A percentile compares a stretch with the other conserved stretches of the same genome.
Conservation (phyloP, 371 early-diverging fungal genomes). For the Haplosporangium sp. region DNA sequence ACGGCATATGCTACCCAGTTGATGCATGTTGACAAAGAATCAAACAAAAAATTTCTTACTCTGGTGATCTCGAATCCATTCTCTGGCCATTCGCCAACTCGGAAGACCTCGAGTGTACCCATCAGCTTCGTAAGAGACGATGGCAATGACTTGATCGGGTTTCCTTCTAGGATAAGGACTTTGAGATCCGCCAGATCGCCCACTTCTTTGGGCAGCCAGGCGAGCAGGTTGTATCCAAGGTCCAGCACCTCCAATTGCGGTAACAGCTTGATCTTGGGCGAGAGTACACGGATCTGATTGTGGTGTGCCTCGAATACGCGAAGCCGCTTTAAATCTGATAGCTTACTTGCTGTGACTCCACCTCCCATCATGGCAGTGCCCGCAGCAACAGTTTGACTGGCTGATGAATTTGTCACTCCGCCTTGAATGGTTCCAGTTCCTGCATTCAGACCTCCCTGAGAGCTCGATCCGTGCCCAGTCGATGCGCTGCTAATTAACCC, state of each 20-base stretch:
- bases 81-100: slow-evolving; percentile 58
- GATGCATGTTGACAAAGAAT: not conserved
- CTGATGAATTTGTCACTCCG: not conserved
- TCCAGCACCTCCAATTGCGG: slow-evolving; percentile 53
- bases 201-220: slow-evolving; percentile 52
- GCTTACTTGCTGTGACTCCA: slow-evolving; percentile 50
- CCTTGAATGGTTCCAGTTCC: slow-evolving; percentile 1
- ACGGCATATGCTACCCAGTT: not conserved
- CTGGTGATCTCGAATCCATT: slow-evolving; percentile 56
- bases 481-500: not conserved
- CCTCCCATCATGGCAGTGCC: slow-evolving; percentile 18
- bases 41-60: slow-evolving; percentile 23
- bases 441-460: not conserved
- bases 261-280: slow-evolving; percentile 46
- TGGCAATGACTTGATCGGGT: slow-evolving; percentile 55
- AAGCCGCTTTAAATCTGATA: slow-evolving; percentile 50
- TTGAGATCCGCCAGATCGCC: slow-evolving; percentile 51
- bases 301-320: slow-evolving; percentile 50
- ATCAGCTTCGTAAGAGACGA: slow-evolving; percentile 52
- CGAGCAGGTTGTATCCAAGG: slow-evolving; percentile 46
- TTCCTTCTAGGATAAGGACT: slow-evolving; percentile 50
- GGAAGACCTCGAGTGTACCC: slow-evolving; percentile 54
- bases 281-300: slow-evolving; percentile 53
- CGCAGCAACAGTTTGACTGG: not conserved
- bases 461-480: slow-evolving; percentile 3